Evolutionary conservation across 306 rosid species (phyloP).

Genomic region (Cucurbita pepo): DNA sequence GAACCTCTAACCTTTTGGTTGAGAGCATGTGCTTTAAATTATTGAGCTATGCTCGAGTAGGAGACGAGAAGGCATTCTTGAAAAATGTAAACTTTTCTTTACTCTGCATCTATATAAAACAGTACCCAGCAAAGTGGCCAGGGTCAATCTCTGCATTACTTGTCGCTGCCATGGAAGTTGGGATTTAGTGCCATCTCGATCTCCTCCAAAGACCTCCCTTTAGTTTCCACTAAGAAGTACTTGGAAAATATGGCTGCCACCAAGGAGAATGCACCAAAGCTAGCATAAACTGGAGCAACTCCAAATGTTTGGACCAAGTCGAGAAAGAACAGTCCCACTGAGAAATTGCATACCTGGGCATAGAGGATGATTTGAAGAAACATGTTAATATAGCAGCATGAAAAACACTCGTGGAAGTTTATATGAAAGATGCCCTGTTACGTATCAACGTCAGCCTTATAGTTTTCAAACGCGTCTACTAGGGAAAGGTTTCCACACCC

Average conservation of each 20-base stretch:
- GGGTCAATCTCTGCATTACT: neutral
- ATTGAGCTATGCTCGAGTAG: neutral
- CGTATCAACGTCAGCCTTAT: too few relatives aligned
- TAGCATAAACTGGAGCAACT: conserved; percentile 60
- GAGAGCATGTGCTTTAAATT: too few relatives aligned
- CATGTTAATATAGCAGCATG: neutral
- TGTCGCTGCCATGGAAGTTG: conserved; percentile 21
- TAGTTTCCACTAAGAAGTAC: conserved; percentile 63
- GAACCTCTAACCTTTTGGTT: too few relatives aligned
- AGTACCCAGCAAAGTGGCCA: neutral
- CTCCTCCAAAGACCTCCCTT: conserved; percentile 78
- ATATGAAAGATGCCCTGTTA: neutral
- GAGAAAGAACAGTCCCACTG: conserved; percentile 80
- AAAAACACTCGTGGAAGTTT: neutral
- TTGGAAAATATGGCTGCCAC: conserved; percentile 53
- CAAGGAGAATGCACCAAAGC: conserved; percentile 61
- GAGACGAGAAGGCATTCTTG: neutral
- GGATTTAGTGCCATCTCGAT: conserved; percentile 52
- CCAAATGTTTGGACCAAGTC: conserved; percentile 70
- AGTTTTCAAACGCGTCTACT: too few relatives aligned
- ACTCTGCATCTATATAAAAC: too few relatives aligned
- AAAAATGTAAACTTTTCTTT: neutral
- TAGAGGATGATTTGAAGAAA: neutral
- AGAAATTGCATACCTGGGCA: conserved; percentile 59
- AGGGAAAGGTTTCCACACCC: too few relatives aligned